phyloP scores from a whole-genome alignment of 2,329 filamentous ascomycete genomes.

The Aspergillus niger region DNA sequence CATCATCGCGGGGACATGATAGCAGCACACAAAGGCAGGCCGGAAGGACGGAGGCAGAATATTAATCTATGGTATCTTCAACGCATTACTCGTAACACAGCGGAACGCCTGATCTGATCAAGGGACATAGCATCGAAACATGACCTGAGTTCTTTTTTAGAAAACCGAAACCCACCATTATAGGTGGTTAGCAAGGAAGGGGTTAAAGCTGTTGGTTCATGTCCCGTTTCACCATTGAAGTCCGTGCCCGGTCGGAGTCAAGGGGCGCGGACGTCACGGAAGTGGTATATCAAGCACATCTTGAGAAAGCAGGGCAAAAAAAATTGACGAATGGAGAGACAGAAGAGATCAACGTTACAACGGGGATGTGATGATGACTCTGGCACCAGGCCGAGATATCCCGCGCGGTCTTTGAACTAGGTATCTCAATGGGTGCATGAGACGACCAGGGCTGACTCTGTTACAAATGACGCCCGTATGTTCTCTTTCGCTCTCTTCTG shows the following conservation, averaged over 20 bases:
- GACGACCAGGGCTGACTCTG: background rate
- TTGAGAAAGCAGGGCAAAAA: background rate
- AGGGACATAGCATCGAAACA: background rate
- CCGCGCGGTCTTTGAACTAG: background rate
- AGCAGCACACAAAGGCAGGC: constrained; percentile 10
- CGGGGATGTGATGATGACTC: background rate
- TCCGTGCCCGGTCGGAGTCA: background rate
- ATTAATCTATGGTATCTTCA: constrained; percentile 19
- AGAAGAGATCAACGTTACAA: background rate
- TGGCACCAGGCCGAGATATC: background rate
- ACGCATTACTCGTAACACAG: constrained; percentile 18
- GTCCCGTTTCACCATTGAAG: background rate
- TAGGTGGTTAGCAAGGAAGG: background rate
- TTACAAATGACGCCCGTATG: background rate
- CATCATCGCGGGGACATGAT: constrained; percentile 13
- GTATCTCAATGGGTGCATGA: background rate
- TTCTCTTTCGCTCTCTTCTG: background rate
- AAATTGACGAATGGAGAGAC: background rate
- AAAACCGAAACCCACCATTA: background rate
- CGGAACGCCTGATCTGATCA: background rate
- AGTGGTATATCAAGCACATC: background rate
- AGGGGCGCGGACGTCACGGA: background rate
- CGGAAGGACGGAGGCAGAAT: background rate
- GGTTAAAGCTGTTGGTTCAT: background rate
- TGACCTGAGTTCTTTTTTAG: background rate